Percentiles rank a stretch among this genome's conserved stretches.
phyloP scores from a whole-genome alignment of 108 stramenopile species.

The Discostella stelligeroides region DNA sequence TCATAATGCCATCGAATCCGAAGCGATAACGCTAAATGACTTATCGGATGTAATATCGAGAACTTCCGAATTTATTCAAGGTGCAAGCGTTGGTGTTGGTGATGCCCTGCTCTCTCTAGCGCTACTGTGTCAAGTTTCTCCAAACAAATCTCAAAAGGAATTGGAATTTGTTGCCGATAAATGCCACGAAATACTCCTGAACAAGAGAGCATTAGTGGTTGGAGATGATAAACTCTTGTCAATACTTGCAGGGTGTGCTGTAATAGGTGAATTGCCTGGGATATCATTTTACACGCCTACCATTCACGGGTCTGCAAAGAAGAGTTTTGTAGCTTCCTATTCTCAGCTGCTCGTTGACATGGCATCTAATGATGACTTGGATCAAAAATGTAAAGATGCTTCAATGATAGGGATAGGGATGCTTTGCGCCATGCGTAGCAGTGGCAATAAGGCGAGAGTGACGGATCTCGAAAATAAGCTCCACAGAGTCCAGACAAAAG shows the following conservation, averaged over 20 bases:
- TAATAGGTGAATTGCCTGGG: slow-evolving; percentile 37
- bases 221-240: slow-evolving; percentile 32
- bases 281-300: slow-evolving; percentile 16
- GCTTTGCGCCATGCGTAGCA: slow-evolving; percentile 32
- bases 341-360: slow-evolving; percentile 20
- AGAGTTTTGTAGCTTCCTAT: slow-evolving; percentile 12
- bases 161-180: slow-evolving; percentile 16
- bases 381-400: slow-evolving; percentile 29
- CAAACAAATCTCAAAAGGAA: slow-evolving; percentile 19
- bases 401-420: slow-evolving; percentile 33
- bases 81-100: slow-evolving; percentile 11
- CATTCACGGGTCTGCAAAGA: slow-evolving; percentile 21
- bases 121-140: slow-evolving; percentile 23
- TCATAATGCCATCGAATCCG: slow-evolving; percentile 28
- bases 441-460: neutral
- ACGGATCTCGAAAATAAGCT: neutral
- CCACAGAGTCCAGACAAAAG: slow-evolving; percentile 32
- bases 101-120: slow-evolving; percentile 29
- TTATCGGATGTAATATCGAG: slow-evolving; percentile 15
- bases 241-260: slow-evolving; percentile 17
- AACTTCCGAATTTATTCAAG: slow-evolving; percentile 1
- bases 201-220: neutral
- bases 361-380: slow-evolving; percentile 14
- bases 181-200: slow-evolving; percentile 12
- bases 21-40: slow-evolving; percentile 40